Percentiles rank a stretch among this genome's conserved stretches.
phyloP scores from a whole-genome alignment of 208 protist genomes.

The Trypanosoma conorhini region DNA sequence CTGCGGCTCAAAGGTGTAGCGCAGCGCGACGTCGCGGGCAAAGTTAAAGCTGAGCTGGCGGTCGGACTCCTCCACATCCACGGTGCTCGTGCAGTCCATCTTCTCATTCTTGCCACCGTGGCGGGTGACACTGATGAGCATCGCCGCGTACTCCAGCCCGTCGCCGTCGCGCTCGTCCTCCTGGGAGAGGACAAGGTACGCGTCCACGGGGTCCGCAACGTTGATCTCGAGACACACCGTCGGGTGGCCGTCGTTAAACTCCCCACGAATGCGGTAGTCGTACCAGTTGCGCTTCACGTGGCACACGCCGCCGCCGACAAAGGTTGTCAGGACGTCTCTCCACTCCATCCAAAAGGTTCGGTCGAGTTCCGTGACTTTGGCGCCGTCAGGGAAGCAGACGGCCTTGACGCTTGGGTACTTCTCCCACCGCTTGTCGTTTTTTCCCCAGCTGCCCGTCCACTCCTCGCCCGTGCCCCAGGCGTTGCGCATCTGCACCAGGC shows the following conservation, averaged over 20 bases:
- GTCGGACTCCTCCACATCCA: slow-evolving; percentile 69
- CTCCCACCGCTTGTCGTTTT: slow-evolving; percentile 65
- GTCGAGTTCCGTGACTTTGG: slow-evolving; percentile 34
- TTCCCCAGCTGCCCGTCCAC: slow-evolving; percentile 71
- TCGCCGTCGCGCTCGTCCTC: slow-evolving; percentile 64
- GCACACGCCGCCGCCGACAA: slow-evolving; percentile 72
- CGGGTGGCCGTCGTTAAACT: slow-evolving; percentile 58
- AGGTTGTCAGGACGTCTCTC: slow-evolving; percentile 57
- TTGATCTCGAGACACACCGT: slow-evolving; percentile 67
- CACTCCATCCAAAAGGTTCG: slow-evolving; percentile 87
- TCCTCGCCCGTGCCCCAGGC: slow-evolving; percentile 69
- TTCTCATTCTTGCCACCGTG: slow-evolving; percentile 62
- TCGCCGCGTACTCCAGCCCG: slow-evolving; percentile 49
- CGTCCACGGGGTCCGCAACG: slow-evolving; percentile 50
- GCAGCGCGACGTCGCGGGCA: slow-evolving; percentile 64
- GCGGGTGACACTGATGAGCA: slow-evolving; percentile 68
- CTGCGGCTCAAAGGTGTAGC: slow-evolving; percentile 69
- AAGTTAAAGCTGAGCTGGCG: slow-evolving; percentile 80
- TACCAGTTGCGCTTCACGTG: slow-evolving; percentile 64
- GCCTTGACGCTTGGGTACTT: slow-evolving; percentile 55
- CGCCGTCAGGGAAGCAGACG: slow-evolving; percentile 49
- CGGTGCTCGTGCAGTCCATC: slow-evolving; percentile 67
- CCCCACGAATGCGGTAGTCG: slow-evolving; percentile 76
- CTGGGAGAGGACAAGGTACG: slow-evolving; percentile 70
- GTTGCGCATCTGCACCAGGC: slow-evolving; percentile 73